A percentile compares a stretch with the other conserved stretches of the same genome.
Evolutionary conservation across 129 eudicot species (phyloP).

Genomic region (Flaveria ramosissima): DNA sequence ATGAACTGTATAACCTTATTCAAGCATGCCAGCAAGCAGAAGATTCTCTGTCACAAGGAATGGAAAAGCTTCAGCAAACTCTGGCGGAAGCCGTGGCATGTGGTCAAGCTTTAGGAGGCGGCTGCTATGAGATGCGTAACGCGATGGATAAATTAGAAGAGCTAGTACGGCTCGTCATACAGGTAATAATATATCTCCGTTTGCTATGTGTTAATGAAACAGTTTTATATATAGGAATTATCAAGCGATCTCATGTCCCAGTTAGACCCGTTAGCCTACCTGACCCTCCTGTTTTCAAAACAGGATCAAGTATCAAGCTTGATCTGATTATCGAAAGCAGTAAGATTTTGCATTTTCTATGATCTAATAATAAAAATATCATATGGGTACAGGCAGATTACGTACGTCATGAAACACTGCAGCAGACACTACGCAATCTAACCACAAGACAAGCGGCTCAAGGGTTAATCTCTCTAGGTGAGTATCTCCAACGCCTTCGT

Average conservation of each 20-base stretch:
- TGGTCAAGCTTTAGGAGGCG: constrained; percentile 51
- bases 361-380: neutral
- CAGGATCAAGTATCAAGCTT: neutral
- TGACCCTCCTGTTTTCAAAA: neutral
- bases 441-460: constrained; percentile 77
- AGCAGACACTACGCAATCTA: constrained; percentile 63
- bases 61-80: constrained; percentile 73
- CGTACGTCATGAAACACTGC: constrained; percentile 70
- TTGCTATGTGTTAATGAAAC: neutral
- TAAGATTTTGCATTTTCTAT: neutral
- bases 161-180: constrained; percentile 67
- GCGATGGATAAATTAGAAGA: constrained; percentile 71
- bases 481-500: constrained; percentile 82
- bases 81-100: constrained; percentile 58
- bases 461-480: constrained; percentile 80
- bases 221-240: neutral
- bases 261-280: neutral
- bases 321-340: neutral
- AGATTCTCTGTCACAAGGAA: constrained; percentile 94
- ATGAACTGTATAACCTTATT: constrained; percentile 57
- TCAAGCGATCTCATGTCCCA: neutral
- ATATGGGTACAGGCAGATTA: constrained; percentile 75
- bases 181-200: constrained; percentile 51
- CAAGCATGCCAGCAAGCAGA: constrained; percentile 96
- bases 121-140: constrained; percentile 52